Evolutionary conservation across 768 basidiomycete genomes (phyloP), one percentile per base, ranked within the genome.

Genomic region (Mycena latifolia): DNA sequence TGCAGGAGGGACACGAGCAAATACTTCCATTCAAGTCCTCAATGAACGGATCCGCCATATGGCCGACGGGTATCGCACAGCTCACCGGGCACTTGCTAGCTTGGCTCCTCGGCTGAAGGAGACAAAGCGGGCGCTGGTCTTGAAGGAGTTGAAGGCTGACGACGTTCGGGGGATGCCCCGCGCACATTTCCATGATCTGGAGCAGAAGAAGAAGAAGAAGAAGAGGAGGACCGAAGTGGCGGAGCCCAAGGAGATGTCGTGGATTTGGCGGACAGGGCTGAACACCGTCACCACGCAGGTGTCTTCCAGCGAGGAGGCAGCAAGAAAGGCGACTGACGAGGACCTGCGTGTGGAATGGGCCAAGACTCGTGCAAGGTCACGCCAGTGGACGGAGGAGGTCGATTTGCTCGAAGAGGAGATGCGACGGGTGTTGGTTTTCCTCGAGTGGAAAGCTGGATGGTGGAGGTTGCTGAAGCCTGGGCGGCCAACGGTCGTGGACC

Each of bases 191-290:
- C 31, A 45, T 22, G 41, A 27, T 15, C 25, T 14, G 4, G 48
- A 51, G 29, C 28, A 15, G 28, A 51, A 31, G 55, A 43, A 45
- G 41, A 56, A n/a, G 28, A 51, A 31, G 55, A 43, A 45, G 20
- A 43, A 43, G n/a, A 12, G 20, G 7, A 20, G 2, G 28, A 31
- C 39, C 27, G 41, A 56, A 10, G 25, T 12, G 53, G 9, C 37
- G 9, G 6, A 11, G 46, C 48, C 17, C 22, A 51, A 20, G 48
- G 27, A 47, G 46, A 47, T 47, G 35, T 55, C 53, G 3, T 55
- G 53, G 53, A 55, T 55, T 28, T 55, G 53, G 53, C 37, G 53
- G 20, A 43, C 41, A n/a, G 41, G 41, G 41, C 18, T 43, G 41
- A 5, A 2, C 8, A n/a, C 20, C 20, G 4, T 43, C 7, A 43